phyloP scores from a whole-genome alignment of 2,329 filamentous ascomycete genomes.

The Akanthomyces muscarius region DNA sequence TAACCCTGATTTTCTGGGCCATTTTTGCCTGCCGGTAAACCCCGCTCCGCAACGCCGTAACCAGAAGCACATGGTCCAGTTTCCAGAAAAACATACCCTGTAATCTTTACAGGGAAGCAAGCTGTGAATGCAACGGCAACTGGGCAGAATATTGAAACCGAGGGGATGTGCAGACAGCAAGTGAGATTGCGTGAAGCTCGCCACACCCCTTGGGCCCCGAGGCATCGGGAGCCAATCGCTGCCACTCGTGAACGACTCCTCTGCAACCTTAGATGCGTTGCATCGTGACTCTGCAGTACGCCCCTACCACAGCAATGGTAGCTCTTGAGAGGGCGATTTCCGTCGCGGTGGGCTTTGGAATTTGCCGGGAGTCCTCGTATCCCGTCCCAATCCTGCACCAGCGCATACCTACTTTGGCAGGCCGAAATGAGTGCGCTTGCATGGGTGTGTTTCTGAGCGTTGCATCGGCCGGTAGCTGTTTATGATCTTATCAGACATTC shows the following conservation, averaged over 20 bases:
- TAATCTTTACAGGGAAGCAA: not conserved
- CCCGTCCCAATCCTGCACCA: not conserved
- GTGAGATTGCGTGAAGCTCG: not conserved
- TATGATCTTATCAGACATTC: not conserved
- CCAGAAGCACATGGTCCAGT: not conserved
- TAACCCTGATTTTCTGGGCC: not conserved
- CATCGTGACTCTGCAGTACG: not conserved
- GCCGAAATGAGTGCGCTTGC: not conserved
- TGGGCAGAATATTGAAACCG: not conserved
- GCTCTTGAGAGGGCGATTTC: not conserved
- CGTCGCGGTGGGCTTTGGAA: not conserved
- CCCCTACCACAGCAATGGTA: not conserved
- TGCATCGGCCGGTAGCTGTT: not conserved
- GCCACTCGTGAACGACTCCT: not conserved
- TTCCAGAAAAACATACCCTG: not conserved
- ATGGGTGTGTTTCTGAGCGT: not conserved
- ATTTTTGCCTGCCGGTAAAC: not conserved
- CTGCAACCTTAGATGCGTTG: not conserved
- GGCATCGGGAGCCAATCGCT: not conserved
- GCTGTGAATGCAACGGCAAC: not conserved
- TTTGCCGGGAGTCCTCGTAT: not conserved
- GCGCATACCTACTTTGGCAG: not conserved
- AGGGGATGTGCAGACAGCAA: not conserved
- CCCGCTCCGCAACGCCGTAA: not conserved
- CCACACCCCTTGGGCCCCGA: not conserved